A percentile compares a stretch with the other conserved stretches of the same genome.
These are phyloP conservation scores for Astrocystis sublimbata DNA, from an alignment of 495 filamentous ascomycete species.

Conservation along the genomic window DNA sequence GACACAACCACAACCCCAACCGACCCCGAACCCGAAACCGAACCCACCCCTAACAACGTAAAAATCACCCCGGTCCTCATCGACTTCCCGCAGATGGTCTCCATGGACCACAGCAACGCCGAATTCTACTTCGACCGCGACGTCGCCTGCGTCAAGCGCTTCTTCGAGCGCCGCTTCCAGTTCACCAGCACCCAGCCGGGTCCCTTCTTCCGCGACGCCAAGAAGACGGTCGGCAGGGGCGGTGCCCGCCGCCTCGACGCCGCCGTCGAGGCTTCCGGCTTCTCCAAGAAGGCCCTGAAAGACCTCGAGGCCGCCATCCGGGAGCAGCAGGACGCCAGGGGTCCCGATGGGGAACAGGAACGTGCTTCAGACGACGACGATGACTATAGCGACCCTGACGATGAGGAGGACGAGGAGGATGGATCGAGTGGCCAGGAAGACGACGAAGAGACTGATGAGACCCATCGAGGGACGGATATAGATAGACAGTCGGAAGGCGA, in stretches of 20 bases:
- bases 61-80: constrained; percentile 74
- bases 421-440: constrained; percentile 16
- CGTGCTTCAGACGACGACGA: constrained; percentile 31
- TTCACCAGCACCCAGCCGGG: constrained; percentile 81
- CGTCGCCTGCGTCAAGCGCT: constrained; percentile 88
- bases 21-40: constrained; percentile 14
- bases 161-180: constrained; percentile 85
- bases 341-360: constrained; percentile 43
- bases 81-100: constrained; percentile 98
- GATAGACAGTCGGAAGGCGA: neutral
- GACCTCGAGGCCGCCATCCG: constrained; percentile 89
- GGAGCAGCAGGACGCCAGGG: constrained; percentile 49
- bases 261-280: constrained; percentile 88
- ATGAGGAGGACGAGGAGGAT: constrained; percentile 11
- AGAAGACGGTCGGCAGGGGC: constrained; percentile 67
- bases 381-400: constrained; percentile 9
- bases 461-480: neutral
- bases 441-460: neutral
- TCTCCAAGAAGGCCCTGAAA: constrained; percentile 92
- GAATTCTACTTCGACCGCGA: constrained; percentile 96
- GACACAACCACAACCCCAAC: constrained; percentile 11
- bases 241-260: constrained; percentile 74
- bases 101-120: constrained; percentile 90
- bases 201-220: constrained; percentile 81
- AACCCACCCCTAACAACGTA: constrained; percentile 31